phyloP scores from a whole-genome alignment of 495 filamentous ascomycete species.

The Penicillium fimorum region DNA sequence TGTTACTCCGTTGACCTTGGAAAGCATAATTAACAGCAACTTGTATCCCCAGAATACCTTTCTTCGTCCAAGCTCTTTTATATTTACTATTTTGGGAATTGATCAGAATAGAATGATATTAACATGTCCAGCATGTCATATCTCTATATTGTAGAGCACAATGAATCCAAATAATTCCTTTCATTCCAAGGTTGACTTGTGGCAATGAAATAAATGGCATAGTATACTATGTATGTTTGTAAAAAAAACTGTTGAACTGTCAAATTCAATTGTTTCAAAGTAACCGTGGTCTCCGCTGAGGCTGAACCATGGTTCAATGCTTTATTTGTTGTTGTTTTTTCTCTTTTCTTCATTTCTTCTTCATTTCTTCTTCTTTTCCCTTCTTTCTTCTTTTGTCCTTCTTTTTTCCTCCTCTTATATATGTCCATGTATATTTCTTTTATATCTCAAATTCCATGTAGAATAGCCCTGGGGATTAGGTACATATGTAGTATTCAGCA shows the following conservation, averaged over 20 bases:
- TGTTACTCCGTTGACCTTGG: background rate
- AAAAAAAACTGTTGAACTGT: background rate
- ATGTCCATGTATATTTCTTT: too few species aligned
- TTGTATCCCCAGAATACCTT: background rate
- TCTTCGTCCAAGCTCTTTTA: background rate
- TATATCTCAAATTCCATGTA: too few species aligned
- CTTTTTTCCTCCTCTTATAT: too few species aligned
- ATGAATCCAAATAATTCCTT: background rate
- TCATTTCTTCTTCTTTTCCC: background rate
- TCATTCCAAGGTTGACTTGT: too few species aligned
- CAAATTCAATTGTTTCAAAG: background rate
- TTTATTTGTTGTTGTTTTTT: conserved; percentile 9
- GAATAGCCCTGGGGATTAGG: too few species aligned
- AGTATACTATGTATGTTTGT: background rate
- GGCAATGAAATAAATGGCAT: background rate
- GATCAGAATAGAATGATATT: background rate
- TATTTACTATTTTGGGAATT: background rate
- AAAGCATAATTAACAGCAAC: background rate
- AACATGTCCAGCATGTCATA: background rate
- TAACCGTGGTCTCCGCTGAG: conserved; percentile 2
- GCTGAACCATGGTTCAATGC: conserved; percentile 12
- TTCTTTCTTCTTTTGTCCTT: background rate
- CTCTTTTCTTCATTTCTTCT: background rate
- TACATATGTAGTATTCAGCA: too few species aligned
- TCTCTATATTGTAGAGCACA: background rate